Percentiles rank a stretch among this genome's conserved stretches.
Evolutionary conservation across 371 early-diverging fungal species (phyloP).

Genomic region (Umbelopsis sp.): DNA sequence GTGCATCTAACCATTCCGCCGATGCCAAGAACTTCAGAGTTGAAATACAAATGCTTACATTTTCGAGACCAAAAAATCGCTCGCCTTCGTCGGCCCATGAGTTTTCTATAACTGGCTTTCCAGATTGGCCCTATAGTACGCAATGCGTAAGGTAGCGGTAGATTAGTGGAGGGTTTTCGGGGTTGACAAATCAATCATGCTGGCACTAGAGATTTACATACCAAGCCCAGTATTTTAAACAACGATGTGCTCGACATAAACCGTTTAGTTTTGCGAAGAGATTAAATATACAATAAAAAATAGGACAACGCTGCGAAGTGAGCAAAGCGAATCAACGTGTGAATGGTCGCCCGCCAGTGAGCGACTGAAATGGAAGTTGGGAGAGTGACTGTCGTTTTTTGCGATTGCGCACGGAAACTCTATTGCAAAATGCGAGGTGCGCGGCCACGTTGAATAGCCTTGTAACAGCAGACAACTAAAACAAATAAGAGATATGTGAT

Average conservation of each 20-base stretch:
- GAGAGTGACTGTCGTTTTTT: background rate
- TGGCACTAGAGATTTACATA: constrained; percentile 26
- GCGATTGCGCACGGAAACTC: no score
- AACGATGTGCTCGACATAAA: constrained; percentile 68
- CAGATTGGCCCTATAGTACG: constrained; percentile 45
- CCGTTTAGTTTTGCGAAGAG: background rate
- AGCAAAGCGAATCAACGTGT: constrained; percentile 10
- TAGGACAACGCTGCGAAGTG: background rate
- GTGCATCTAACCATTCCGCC: background rate
- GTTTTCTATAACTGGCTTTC: constrained; percentile 42
- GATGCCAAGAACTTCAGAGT: background rate
- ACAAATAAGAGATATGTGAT: no score
- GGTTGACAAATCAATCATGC: constrained; percentile 20
- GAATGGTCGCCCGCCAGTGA: background rate
- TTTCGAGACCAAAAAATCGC: constrained; percentile 87
- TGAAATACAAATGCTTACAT: constrained; percentile 63
- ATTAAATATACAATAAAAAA: constrained; percentile 1
- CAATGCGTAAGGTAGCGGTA: constrained; percentile 5
- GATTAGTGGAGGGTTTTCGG: constrained; percentile 21
- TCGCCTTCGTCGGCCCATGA: constrained; percentile 59
- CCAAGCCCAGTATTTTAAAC: constrained; percentile 88
- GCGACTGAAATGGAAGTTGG: background rate
- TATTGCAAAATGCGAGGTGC: no score
- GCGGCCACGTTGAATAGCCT: no score
- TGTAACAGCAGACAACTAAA: no score